These are phyloP conservation scores for Fusarium mundagurra DNA, from an alignment of 2,329 filamentous ascomycete genomes.

Conservation along the genomic window DNA sequence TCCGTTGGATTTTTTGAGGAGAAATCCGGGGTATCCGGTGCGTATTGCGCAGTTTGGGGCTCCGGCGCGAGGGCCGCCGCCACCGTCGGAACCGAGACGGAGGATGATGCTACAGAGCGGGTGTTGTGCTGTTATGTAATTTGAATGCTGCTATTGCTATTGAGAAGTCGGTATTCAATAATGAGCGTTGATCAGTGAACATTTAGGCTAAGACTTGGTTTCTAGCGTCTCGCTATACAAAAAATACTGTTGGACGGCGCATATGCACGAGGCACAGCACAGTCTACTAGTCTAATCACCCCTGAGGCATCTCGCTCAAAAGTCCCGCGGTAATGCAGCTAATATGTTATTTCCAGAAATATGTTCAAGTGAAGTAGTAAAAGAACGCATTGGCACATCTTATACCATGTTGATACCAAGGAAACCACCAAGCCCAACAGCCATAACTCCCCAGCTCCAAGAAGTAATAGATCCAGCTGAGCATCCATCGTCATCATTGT, in stretches of 20 bases:
- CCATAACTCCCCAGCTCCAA: slow-evolving; percentile 11
- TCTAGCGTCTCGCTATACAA: not conserved
- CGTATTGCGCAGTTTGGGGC: not conserved
- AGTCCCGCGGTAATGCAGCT: not conserved
- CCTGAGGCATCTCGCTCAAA: not conserved
- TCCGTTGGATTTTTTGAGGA: not conserved
- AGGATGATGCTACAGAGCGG: no score
- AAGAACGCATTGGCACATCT: not conserved
- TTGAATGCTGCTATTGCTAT: no score
- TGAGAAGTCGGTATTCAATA: not conserved
- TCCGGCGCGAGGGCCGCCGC: not conserved
- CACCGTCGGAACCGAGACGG: rapidly evolving
- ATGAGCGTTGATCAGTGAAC: not conserved
- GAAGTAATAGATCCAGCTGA: not conserved
- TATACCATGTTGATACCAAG: slow-evolving; percentile 5
- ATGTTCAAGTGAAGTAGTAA: not conserved
- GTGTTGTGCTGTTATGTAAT: not conserved
- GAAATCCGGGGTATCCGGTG: not conserved
- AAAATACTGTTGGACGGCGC: not conserved
- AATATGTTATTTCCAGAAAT: not conserved
- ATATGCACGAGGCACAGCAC: not conserved
- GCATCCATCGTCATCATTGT: not conserved
- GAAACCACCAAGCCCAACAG: slow-evolving; percentile 2
- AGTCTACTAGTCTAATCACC: not conserved
- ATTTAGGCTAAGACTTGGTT: not conserved